Evolutionary conservation across 371 early-diverging fungal species (phyloP).

Genomic region (Actinomortierella wolfii): DNA sequence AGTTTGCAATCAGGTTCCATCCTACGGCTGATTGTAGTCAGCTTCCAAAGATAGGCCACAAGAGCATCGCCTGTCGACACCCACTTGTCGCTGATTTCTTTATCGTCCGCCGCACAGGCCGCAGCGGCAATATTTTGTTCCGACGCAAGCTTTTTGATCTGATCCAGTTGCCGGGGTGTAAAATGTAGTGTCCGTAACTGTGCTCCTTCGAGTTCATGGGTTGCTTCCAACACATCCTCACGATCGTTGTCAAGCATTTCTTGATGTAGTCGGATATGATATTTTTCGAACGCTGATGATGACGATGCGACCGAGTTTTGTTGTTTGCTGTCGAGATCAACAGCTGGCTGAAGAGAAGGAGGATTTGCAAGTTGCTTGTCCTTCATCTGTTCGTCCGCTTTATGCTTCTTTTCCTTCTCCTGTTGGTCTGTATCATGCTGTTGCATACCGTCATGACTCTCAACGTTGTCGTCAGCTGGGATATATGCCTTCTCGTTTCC

Average conservation of each 20-base stretch:
- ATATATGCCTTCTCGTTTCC: slow-evolving; percentile 26
- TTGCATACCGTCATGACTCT: slow-evolving; percentile 15
- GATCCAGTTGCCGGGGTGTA: slow-evolving; percentile 19
- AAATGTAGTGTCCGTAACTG: slow-evolving; percentile 31
- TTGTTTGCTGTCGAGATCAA: no score
- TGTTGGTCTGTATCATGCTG: no score
- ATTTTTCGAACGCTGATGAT: slow-evolving; percentile 2
- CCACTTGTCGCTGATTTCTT: slow-evolving; percentile 47
- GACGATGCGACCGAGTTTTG: no score
- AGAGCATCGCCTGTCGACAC: slow-evolving; percentile 44
- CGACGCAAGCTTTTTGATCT: slow-evolving; percentile 44
- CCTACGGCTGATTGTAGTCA: slow-evolving; percentile 38
- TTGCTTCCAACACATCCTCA: neutral
- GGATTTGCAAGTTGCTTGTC: no score
- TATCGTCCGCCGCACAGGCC: slow-evolving; percentile 45
- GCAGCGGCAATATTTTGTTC: slow-evolving; percentile 46
- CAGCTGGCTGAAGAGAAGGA: no score
- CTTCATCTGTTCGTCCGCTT: slow-evolving; percentile 5
- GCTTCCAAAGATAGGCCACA: slow-evolving; percentile 44
- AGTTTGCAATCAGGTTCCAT: slow-evolving; percentile 45
- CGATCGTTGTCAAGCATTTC: slow-evolving; percentile 1
- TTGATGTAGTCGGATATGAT: neutral
- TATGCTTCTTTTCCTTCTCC: slow-evolving; percentile 20
- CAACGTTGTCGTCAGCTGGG: slow-evolving; percentile 27
- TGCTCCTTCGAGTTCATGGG: slow-evolving; percentile 10